A percentile compares a stretch with the other conserved stretches of the same genome.
These are phyloP conservation scores for Santalum album DNA, from an alignment of 164 flowering plant genomes.

Conservation along the genomic window DNA sequence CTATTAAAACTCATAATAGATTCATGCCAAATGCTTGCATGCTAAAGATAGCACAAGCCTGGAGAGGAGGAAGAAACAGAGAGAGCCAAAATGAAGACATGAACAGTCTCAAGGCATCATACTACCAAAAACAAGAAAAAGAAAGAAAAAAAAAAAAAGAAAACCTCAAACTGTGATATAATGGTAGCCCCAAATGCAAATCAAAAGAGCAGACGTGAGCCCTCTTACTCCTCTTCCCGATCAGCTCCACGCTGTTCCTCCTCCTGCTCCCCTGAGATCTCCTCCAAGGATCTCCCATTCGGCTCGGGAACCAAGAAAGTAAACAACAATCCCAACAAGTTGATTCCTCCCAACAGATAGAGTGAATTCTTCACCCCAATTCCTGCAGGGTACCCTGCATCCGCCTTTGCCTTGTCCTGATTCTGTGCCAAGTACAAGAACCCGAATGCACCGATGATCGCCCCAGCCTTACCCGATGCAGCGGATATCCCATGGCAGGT, in stretches of 20 bases:
- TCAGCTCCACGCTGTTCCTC: conserved; percentile 3
- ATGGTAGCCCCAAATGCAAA: too few relatives aligned
- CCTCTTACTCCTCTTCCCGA: too few relatives aligned
- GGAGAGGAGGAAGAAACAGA: too few relatives aligned
- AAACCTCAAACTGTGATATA: neutral
- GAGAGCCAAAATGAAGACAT: too few relatives aligned
- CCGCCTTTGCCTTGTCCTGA: conserved; percentile 37
- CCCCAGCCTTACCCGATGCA: conserved; percentile 65
- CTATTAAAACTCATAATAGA: too few relatives aligned
- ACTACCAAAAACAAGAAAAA: neutral
- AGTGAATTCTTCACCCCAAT: conserved; percentile 60
- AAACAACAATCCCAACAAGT: conserved; percentile 36
- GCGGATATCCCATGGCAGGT: conserved; percentile 78
- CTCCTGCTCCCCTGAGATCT: conserved; percentile 50
- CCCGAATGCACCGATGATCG: conserved; percentile 65
- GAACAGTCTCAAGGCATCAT: too few relatives aligned
- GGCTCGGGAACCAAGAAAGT: conserved; percentile 64
- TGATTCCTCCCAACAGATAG: conserved; percentile 37
- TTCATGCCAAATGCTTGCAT: too few relatives aligned
- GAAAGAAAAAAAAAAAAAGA: neutral
- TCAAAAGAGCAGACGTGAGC: too few relatives aligned
- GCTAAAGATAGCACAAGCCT: too few relatives aligned
- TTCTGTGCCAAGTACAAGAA: conserved; percentile 60
- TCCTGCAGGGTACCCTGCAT: conserved; percentile 65
- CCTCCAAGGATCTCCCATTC: conserved; percentile 61